phyloP scores from a whole-genome alignment of 768 basidiomycete genomes.

The Sarcomyxa edulis region DNA sequence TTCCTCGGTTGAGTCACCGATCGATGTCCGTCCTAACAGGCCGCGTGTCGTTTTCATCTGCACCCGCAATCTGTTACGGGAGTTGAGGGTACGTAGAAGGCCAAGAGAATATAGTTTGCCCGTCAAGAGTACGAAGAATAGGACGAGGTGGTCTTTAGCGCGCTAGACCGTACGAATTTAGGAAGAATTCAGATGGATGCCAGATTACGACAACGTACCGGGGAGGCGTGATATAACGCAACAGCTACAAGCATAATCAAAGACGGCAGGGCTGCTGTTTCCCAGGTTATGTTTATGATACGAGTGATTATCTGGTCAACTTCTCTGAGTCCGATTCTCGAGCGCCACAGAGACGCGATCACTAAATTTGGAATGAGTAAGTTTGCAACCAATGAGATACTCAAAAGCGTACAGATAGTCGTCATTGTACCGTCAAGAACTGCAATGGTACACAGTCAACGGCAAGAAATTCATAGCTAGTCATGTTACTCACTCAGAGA shows the following conservation, averaged over 20 bases:
- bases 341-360: constrained; percentile 33
- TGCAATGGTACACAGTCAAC: constrained; percentile 8
- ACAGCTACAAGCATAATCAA: constrained; percentile 30
- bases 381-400: background rate
- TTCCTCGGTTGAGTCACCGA: too few species aligned
- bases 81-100: constrained; percentile 33
- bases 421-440: constrained; percentile 37
- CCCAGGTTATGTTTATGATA: constrained; percentile 36
- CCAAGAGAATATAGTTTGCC: constrained; percentile 45
- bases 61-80: constrained; percentile 26
- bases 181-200: background rate
- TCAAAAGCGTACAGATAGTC: constrained; percentile 24
- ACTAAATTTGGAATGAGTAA: constrained; percentile 22
- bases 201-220: too few species aligned
- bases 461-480: background rate
- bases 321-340: constrained; percentile 26
- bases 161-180: constrained; percentile 13
- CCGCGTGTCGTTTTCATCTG: too few species aligned
- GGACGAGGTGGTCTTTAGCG: constrained; percentile 31
- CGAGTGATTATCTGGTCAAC: constrained; percentile 32
- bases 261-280: constrained; percentile 26
- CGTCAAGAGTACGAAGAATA: constrained; percentile 44
- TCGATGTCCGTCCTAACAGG: too few species aligned
- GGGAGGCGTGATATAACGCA: constrained; percentile 28
- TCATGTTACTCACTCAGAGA: constrained; percentile 26